Conservation (phyloP, 1,284 basidiomycete genomes). For the Hymenochaete sp. region DNA sequence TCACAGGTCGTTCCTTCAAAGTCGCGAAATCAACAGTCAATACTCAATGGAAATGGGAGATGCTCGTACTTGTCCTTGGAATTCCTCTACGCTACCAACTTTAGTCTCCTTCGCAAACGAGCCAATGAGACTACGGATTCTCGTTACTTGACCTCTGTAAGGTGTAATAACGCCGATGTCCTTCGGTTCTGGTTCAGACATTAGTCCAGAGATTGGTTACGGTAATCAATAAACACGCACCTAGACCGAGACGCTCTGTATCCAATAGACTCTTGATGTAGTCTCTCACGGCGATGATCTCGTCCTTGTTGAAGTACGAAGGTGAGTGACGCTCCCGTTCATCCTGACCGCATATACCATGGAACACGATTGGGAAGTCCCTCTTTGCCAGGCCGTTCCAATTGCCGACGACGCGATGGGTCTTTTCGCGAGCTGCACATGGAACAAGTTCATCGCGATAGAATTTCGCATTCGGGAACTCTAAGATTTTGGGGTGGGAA, state of each 20-base stretch:
- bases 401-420: constrained; percentile 27
- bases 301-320: constrained; percentile 42
- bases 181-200: constrained; percentile 23
- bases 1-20: constrained; percentile 30
- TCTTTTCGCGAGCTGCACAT: constrained; percentile 31
- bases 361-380: constrained; percentile 41
- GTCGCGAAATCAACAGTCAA: constrained; percentile 20
- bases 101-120: constrained; percentile 33
- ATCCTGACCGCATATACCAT: constrained; percentile 37
- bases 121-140: constrained; percentile 34
- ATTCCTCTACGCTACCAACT: constrained; percentile 54
- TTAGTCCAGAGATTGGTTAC: background rate
- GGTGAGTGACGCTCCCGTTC: constrained; percentile 35
- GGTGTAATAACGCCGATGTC: constrained; percentile 50
- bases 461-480: constrained; percentile 49
- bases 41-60: background rate
- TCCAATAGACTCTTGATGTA: constrained; percentile 30
- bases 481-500: constrained; percentile 46
- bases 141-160: constrained; percentile 45
- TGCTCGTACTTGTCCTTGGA: constrained; percentile 47
- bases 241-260: constrained; percentile 26
- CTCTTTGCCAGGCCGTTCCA: constrained; percentile 28
- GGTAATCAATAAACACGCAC: constrained; percentile 21
- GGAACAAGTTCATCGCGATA: constrained; percentile 42
- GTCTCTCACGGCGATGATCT: constrained; percentile 33